These are phyloP conservation scores for Colletotrichum truncatum DNA, from an alignment of 2,329 filamentous ascomycete genomes.

Conservation along the genomic window DNA sequence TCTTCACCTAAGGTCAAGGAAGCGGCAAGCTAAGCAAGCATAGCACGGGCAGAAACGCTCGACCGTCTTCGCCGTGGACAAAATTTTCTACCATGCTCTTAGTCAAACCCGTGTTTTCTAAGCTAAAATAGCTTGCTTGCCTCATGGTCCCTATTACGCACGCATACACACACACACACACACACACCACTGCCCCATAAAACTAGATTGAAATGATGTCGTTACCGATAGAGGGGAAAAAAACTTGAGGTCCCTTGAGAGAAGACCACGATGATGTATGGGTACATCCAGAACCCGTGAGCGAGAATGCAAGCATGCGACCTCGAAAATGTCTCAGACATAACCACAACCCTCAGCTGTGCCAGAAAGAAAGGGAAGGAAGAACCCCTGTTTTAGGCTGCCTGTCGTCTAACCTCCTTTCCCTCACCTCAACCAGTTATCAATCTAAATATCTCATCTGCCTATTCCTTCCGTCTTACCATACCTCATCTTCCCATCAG, in stretches of 20 bases:
- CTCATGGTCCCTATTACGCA: neutral
- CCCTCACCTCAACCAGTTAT: neutral
- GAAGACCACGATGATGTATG: neutral
- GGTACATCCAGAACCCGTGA: slow-evolving; percentile 9
- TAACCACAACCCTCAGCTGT: neutral
- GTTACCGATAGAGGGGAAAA: no score
- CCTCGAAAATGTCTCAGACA: slow-evolving; percentile 27
- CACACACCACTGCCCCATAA: no score
- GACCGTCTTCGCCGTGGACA: neutral
- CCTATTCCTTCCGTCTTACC: neutral
- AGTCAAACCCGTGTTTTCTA: no score
- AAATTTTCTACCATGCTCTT: no score
- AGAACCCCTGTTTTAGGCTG: neutral
- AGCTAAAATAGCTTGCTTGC: neutral
- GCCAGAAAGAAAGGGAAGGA: no score
- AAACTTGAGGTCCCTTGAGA: no score
- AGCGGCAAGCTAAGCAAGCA: neutral
- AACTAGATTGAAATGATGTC: no score
- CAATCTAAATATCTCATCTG: neutral
- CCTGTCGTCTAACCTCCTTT: neutral
- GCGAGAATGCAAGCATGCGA: slow-evolving; percentile 20
- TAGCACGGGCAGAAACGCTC: no score
- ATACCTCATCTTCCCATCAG: neutral
- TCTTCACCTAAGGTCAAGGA: neutral
- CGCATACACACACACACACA: no score